These are phyloP conservation scores for Phytophthora melonis DNA, from an alignment of 352 stramenopile species.

Conservation along the genomic window DNA sequence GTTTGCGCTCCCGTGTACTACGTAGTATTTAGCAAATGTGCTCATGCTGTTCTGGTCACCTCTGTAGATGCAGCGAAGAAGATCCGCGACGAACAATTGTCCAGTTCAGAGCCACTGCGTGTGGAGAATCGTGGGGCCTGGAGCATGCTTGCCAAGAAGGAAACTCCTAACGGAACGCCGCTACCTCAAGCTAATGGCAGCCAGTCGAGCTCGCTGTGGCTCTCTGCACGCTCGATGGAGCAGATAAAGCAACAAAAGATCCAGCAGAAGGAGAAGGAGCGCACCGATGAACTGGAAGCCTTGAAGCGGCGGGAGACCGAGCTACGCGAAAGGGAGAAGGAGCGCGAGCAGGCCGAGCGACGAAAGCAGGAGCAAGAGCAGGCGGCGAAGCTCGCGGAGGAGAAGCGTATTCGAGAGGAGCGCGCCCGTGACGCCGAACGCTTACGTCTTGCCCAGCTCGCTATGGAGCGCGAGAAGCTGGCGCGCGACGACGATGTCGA, in stretches of 20 bases:
- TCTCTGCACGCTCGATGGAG: constrained; percentile 86
- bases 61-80: constrained; percentile 75
- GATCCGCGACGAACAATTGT: constrained; percentile 73
- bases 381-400: constrained; percentile 51
- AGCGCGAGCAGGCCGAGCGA: constrained; percentile 76
- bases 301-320: constrained; percentile 75
- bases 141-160: constrained; percentile 86
- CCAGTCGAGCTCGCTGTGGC: constrained; percentile 82
- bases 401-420: constrained; percentile 69
- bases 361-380: constrained; percentile 66
- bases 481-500: constrained; percentile 68
- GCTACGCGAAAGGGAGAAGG: constrained; percentile 74
- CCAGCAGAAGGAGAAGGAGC: constrained; percentile 85
- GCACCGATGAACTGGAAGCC: constrained; percentile 70
- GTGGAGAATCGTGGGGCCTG: constrained; percentile 88
- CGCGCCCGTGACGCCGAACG: constrained; percentile 69
- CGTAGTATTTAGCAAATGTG: not conserved
- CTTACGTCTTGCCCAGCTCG: constrained; percentile 57
- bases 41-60: constrained; percentile 21
- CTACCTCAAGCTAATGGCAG: constrained; percentile 68
- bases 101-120: constrained; percentile 66
- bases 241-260: constrained; percentile 91
- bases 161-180: constrained; percentile 67
- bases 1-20: constrained; percentile 22
- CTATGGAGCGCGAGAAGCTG: constrained; percentile 76